phyloP scores from a whole-genome alignment of 345 rosid species.

The Turritis glabra region DNA sequence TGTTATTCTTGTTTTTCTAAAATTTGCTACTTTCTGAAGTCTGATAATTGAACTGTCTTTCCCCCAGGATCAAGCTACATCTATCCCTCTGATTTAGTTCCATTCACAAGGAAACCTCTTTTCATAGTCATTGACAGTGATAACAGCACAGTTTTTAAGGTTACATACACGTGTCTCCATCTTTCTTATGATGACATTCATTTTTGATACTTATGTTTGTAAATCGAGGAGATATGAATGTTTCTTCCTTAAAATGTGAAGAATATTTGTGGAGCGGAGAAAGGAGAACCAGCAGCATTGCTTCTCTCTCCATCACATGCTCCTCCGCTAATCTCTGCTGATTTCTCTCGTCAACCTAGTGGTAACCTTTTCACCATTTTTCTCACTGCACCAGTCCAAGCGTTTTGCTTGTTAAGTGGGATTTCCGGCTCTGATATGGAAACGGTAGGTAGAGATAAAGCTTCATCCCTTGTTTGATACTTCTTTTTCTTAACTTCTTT shows the following conservation, averaged over 20 bases:
- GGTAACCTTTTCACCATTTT: constrained; percentile 83
- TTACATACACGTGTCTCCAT: constrained; percentile 34
- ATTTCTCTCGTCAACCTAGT: constrained; percentile 66
- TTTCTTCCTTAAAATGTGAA: constrained; percentile 31
- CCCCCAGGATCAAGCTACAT: constrained; percentile 73
- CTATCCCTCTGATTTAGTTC: constrained; percentile 83
- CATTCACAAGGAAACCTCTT: constrained; percentile 89
- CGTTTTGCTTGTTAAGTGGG: constrained; percentile 78
- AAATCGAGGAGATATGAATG: neutral
- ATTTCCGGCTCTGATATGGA: constrained; percentile 69
- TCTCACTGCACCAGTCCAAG: constrained; percentile 86
- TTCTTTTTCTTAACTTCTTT: constrained; percentile 7
- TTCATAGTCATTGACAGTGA: constrained; percentile 84
- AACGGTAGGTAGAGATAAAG: constrained; percentile 54
- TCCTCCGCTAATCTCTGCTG: constrained; percentile 47
- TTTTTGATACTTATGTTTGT: constrained; percentile 10
- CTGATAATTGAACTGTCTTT: neutral
- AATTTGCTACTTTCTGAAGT: constrained; percentile 1
- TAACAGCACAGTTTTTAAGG: constrained; percentile 70
- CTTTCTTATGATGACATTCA: constrained; percentile 17
- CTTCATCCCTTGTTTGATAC: constrained; percentile 4
- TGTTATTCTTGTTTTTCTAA: neutral
- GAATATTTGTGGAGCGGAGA: constrained; percentile 82
- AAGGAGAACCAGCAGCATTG: constrained; percentile 95
- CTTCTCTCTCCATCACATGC: constrained; percentile 76